phyloP scores from a whole-genome alignment of 169 alveolate genomes.

The Condylostoma magnum region DNA sequence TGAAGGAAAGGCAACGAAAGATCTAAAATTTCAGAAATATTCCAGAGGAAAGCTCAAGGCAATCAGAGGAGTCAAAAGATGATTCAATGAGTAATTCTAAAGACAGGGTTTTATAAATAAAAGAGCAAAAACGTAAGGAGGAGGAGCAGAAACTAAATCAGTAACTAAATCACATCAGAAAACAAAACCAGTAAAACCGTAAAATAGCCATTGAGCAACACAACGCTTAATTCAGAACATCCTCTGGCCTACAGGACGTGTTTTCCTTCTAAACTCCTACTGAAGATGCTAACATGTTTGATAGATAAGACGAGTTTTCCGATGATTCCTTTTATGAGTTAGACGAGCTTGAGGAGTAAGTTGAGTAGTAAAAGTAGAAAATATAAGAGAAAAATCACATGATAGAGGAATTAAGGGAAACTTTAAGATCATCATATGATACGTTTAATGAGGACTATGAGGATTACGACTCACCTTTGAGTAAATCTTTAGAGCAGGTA shows the following conservation, averaged over 20 bases:
- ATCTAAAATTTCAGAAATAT: background rate
- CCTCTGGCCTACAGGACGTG: conserved; percentile 34
- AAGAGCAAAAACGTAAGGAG: conserved; percentile 50
- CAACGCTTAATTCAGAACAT: conserved; percentile 54
- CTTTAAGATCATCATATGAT: conserved; percentile 25
- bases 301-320: conserved; percentile 22
- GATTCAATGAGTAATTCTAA: conserved; percentile 39
- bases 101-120: conserved; percentile 50
- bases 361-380: conserved; percentile 31
- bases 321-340: conserved; percentile 44
- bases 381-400: conserved; percentile 40
- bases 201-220: conserved; percentile 48
- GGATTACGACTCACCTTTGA: conserved; percentile 41
- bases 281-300: conserved; percentile 21
- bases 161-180: conserved; percentile 40
- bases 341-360: conserved; percentile 40
- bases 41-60: background rate
- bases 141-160: conserved; percentile 39
- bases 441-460: conserved; percentile 24
- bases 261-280: background rate
- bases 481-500: conserved; percentile 23
- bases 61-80: conserved; percentile 18
- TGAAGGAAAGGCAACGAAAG: conserved; percentile 16
- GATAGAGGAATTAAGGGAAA: conserved; percentile 52
- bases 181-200: conserved; percentile 48